Conservation (phyloP, 2,329 filamentous ascomycete genomes). For the Metarhizium anisopliae region DNA sequence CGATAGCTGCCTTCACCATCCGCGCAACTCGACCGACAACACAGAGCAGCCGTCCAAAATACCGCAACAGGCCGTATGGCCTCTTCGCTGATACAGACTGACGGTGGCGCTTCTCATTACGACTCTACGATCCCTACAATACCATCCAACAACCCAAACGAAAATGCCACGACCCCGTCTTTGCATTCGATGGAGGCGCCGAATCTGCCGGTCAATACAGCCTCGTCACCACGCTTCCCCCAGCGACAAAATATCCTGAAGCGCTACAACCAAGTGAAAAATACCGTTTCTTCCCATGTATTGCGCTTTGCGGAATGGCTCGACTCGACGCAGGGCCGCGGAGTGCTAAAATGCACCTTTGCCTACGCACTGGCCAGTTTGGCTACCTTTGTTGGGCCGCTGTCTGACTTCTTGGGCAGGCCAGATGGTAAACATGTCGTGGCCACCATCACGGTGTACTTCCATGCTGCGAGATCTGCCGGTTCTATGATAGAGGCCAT, state of each 20-base stretch:
- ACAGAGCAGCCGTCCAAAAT: not conserved
- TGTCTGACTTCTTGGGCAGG: constrained; percentile 64
- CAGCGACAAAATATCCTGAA: not conserved
- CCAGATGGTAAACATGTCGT: constrained; percentile 87
- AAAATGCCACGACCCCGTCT: not conserved
- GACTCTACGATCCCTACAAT: not conserved
- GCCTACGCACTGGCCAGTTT: constrained; percentile 76
- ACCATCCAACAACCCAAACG: not conserved
- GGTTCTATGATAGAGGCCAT: constrained; percentile 81
- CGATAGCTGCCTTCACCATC: not conserved
- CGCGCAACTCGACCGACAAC: not conserved
- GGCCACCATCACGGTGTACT: constrained; percentile 83
- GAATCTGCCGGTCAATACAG: not conserved
- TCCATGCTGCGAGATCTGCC: constrained; percentile 72
- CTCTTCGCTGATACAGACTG: not conserved
- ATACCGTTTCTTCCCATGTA: not conserved
- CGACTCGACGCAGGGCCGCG: constrained; percentile 60
- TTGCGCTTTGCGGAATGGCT: constrained; percentile 34
- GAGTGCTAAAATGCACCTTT: constrained; percentile 76
- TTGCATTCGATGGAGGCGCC: not conserved
- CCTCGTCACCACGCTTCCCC: not conserved
- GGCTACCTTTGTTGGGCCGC: constrained; percentile 65
- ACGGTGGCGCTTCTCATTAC: not conserved
- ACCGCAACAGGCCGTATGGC: not conserved
- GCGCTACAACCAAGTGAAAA: not conserved